Evolutionary conservation across 2,329 filamentous ascomycete genomes (phyloP).

Genomic region (Akanthomyces uredinophilus): DNA sequence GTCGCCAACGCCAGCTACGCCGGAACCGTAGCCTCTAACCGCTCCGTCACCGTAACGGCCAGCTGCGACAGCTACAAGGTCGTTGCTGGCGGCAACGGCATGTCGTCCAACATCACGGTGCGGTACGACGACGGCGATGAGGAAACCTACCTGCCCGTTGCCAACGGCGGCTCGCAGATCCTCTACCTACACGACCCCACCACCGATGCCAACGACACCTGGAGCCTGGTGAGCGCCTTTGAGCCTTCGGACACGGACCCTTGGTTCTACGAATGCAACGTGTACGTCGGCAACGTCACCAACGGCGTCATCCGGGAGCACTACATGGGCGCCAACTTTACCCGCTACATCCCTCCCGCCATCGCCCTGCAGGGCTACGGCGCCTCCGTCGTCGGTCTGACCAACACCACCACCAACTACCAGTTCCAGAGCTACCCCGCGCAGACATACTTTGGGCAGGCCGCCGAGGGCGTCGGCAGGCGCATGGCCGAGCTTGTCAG

Average conservation of each 20-base stretch:
- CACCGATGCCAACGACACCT: conserved; percentile 22
- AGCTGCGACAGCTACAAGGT: conserved; percentile 29
- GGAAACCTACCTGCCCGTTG: conserved; percentile 21
- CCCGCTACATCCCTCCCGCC: conserved; percentile 28
- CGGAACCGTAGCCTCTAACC: conserved; percentile 28
- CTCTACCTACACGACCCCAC: conserved; percentile 32
- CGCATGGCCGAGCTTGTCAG: conserved; percentile 33
- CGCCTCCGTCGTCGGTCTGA: conserved; percentile 19
- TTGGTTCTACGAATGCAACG: conserved; percentile 39
- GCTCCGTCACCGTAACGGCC: conserved; percentile 27
- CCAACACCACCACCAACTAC: conserved; percentile 20
- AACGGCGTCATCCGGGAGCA: conserved; percentile 33
- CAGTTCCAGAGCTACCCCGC: conserved; percentile 39
- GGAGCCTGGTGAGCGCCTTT: conserved; percentile 31
- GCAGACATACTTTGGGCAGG: conserved; percentile 33
- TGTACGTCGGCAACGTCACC: conserved; percentile 29
- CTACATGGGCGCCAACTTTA: conserved; percentile 29
- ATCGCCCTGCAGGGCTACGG: conserved; percentile 39
- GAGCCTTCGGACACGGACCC: conserved; percentile 31
- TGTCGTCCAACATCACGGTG: conserved; percentile 23
- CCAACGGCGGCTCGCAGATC: conserved; percentile 30
- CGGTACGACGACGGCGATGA: conserved; percentile 18
- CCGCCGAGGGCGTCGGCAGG: conserved; percentile 25
- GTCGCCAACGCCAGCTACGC: conserved; percentile 13
- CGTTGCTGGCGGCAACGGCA: conserved; percentile 28